Evolutionary conservation across 139 green algal species (phyloP).

Genomic region (Tetraselmis striata): DNA sequence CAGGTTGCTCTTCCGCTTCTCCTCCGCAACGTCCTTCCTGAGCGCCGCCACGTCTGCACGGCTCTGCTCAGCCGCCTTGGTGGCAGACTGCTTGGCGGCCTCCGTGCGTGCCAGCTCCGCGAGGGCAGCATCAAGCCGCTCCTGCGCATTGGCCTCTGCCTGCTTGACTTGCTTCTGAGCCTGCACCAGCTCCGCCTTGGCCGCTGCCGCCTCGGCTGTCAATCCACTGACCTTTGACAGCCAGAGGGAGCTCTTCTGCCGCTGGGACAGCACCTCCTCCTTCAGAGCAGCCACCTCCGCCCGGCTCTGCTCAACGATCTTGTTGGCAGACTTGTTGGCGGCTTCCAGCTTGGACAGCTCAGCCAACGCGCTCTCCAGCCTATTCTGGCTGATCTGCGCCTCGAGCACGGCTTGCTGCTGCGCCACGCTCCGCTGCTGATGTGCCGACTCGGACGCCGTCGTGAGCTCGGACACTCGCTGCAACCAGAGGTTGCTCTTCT

Average conservation of each 20-base stretch:
- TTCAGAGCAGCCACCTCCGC: neutral
- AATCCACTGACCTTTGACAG: neutral
- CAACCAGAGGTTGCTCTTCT: neutral
- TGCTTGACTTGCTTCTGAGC: neutral
- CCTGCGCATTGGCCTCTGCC: neutral
- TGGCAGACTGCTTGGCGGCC: neutral
- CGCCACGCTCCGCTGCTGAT: neutral
- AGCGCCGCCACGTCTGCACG: neutral
- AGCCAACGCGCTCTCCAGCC: neutral
- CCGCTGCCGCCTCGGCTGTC: neutral
- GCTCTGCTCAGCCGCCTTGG: neutral
- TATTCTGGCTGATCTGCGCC: neutral
- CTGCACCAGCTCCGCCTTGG: neutral
- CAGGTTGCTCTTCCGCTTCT: neutral
- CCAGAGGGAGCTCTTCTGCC: neutral
- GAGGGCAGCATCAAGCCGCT: neutral
- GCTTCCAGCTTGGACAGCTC: neutral
- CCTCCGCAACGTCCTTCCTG: neutral
- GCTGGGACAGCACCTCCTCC: neutral
- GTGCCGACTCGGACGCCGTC: neutral
- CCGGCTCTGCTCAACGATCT: neutral
- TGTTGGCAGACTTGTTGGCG: neutral
- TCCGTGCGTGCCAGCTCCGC: neutral
- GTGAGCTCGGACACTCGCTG: neutral
- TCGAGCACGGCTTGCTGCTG: neutral